These are phyloP conservation scores for Xylaria grammica DNA, from an alignment of 495 filamentous ascomycete genomes.

Conservation along the genomic window DNA sequence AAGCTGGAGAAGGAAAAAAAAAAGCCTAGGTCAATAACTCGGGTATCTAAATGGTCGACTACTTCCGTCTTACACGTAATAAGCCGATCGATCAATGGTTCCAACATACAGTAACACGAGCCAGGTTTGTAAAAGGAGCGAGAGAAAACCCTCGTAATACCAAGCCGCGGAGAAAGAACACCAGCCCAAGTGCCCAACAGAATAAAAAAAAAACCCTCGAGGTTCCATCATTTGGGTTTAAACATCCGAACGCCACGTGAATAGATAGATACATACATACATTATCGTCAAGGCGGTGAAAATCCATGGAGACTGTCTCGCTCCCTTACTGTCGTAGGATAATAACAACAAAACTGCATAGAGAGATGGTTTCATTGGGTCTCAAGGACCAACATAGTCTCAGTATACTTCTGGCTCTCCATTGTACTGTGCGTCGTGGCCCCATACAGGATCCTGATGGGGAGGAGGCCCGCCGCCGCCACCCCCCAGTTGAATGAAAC, in stretches of 20 bases:
- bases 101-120: neutral
- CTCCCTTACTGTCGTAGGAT: neutral
- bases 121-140: neutral
- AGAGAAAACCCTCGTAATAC: neutral
- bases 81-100: neutral
- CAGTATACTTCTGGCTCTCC: slow-evolving; percentile 16
- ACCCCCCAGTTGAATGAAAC: slow-evolving; percentile 37
- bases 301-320: neutral
- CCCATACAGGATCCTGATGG: slow-evolving; percentile 7
- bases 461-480: slow-evolving; percentile 22
- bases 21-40: too few species aligned
- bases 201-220: neutral
- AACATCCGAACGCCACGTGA: neutral
- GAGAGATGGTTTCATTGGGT: neutral
- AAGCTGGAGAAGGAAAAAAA: neutral
- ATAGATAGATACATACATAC: too few species aligned
- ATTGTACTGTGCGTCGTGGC: neutral
- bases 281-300: neutral
- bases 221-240: neutral
- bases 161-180: neutral
- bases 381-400: neutral
- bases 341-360: neutral
- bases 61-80: neutral
- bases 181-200: neutral
- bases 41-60: slow-evolving; percentile 15